Evolutionary conservation across 805 yeast species (phyloP).

Genomic region (Zygosaccharomyces pseudorouxii): DNA sequence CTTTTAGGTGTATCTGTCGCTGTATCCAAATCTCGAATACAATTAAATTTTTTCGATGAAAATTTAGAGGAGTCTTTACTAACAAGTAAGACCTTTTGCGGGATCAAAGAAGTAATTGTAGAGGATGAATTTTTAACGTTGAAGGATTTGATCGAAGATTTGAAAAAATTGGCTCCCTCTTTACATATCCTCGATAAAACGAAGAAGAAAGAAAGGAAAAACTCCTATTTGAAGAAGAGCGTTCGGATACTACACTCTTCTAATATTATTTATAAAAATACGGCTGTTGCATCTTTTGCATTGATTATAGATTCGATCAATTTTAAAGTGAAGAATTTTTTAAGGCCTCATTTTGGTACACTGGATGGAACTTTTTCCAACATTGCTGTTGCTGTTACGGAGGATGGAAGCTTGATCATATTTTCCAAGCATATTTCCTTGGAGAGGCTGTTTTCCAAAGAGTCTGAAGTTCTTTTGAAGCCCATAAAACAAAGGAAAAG

Average conservation of each 20-base stretch:
- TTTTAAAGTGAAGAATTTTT: conserved; percentile 10
- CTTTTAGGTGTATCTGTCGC: conserved; percentile 5
- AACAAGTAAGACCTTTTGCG: conserved; percentile 9
- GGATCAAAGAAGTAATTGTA: conserved; percentile 5
- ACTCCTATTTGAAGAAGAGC: conserved; percentile 21
- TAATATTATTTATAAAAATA: conserved; percentile 20
- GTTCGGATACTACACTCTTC: conserved; percentile 30
- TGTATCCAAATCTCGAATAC: conserved; percentile 11
- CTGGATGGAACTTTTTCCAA: conserved; percentile 10
- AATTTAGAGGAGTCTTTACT: conserved; percentile 9
- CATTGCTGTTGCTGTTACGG: conserved; percentile 15
- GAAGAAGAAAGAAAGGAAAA: conserved; percentile 3
- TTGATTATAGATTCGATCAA: conserved; percentile 15
- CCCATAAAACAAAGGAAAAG: conserved; percentile 35
- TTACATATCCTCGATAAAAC: background rate
- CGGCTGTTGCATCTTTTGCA: conserved; percentile 15
- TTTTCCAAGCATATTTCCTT: conserved; percentile 15
- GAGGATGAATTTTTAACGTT: conserved; percentile 5
- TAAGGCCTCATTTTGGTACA: conserved; percentile 20
- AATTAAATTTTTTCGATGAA: conserved; percentile 11
- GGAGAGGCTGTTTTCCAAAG: conserved; percentile 10
- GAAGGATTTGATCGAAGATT: conserved; percentile 3
- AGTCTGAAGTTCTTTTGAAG: conserved; percentile 31
- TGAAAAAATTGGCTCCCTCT: background rate
- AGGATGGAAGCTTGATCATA: conserved; percentile 13